Conservation (phyloP, 352 stramenopile species). For the Phytophthora podocarpi region DNA sequence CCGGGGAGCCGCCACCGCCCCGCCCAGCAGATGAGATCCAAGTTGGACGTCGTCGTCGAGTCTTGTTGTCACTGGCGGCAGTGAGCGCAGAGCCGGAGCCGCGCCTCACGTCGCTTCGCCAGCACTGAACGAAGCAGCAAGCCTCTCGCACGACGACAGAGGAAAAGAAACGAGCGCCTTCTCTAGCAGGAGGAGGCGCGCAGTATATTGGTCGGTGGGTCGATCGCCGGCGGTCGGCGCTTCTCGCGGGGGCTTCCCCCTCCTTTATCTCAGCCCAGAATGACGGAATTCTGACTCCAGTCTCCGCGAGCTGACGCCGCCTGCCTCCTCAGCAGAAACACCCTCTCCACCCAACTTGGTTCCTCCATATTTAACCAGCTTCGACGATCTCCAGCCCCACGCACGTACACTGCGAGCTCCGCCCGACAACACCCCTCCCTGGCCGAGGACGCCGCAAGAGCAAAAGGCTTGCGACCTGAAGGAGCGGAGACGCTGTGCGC, state of each 20-base stretch:
- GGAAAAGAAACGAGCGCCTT: slow-evolving; percentile 27
- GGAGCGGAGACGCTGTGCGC: slow-evolving; percentile 8
- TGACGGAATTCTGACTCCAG: slow-evolving; percentile 45
- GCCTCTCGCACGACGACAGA: slow-evolving; percentile 23
- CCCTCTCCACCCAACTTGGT: slow-evolving; percentile 38
- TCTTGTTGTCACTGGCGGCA: slow-evolving; percentile 22
- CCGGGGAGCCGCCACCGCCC: slow-evolving; percentile 26
- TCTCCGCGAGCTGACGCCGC: slow-evolving; percentile 14
- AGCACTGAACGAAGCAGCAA: slow-evolving; percentile 25
- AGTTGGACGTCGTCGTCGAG: slow-evolving; percentile 32
- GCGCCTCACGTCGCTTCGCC: slow-evolving; percentile 25
- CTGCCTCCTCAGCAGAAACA: slow-evolving; percentile 22
- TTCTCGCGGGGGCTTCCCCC: slow-evolving; percentile 16
- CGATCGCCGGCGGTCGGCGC: slow-evolving; percentile 35
- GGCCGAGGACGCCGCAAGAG: slow-evolving; percentile 34
- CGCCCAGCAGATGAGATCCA: slow-evolving; percentile 26
- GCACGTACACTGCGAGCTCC: slow-evolving; percentile 4
- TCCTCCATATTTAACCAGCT: slow-evolving; percentile 26
- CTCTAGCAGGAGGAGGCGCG: slow-evolving; percentile 1
- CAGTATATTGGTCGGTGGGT: slow-evolving; percentile 46
- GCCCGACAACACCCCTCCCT: slow-evolving; percentile 38
- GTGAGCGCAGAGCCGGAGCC: slow-evolving; percentile 30
- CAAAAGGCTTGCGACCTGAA: slow-evolving; percentile 34
- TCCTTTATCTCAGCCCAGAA: slow-evolving; percentile 37
- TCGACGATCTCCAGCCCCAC: slow-evolving; percentile 2